These are phyloP conservation scores for Zea luxurians DNA, from an alignment of 176 grass and related monocot genomes.

Conservation along the genomic window DNA sequence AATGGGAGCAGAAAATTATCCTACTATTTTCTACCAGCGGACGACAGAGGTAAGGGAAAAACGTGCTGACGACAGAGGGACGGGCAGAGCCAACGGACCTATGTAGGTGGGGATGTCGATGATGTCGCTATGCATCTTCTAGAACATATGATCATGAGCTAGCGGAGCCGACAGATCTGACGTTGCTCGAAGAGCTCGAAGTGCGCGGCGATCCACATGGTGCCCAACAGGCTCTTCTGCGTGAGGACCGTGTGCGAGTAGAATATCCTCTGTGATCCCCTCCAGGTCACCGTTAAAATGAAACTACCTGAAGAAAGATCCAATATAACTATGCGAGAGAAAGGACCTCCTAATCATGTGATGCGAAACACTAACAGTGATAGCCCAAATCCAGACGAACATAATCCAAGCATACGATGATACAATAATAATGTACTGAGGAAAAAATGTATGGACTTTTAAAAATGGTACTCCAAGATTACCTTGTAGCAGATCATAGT, in stretches of 20 bases:
- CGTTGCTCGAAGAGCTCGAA: too few relatives aligned
- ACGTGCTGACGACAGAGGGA: neutral
- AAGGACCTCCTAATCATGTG: neutral
- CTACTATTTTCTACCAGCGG: neutral
- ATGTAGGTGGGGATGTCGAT: conserved; percentile 70
- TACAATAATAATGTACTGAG: neutral
- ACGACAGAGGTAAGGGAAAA: neutral
- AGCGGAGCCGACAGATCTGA: too few relatives aligned
- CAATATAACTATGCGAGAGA: too few relatives aligned
- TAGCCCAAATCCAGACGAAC: neutral
- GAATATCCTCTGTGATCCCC: too few relatives aligned
- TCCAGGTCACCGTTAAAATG: too few relatives aligned
- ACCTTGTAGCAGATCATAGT: conserved; percentile 61
- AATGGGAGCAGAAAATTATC: neutral
- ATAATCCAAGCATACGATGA: conserved; percentile 17
- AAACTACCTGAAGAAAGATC: too few relatives aligned
- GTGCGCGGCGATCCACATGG: too few relatives aligned
- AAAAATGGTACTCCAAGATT: conserved; percentile 8
- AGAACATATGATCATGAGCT: too few relatives aligned
- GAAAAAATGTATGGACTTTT: neutral
- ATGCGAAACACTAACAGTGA: neutral
- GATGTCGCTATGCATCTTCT: conserved; percentile 72
- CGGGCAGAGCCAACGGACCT: conserved; percentile 21
- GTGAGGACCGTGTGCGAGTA: too few relatives aligned
- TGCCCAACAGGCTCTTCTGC: too few relatives aligned